Base-by-base conservation (phyloP, 2,329 filamentous ascomycete genomes). In the Diaporthe amygdali region DNA sequence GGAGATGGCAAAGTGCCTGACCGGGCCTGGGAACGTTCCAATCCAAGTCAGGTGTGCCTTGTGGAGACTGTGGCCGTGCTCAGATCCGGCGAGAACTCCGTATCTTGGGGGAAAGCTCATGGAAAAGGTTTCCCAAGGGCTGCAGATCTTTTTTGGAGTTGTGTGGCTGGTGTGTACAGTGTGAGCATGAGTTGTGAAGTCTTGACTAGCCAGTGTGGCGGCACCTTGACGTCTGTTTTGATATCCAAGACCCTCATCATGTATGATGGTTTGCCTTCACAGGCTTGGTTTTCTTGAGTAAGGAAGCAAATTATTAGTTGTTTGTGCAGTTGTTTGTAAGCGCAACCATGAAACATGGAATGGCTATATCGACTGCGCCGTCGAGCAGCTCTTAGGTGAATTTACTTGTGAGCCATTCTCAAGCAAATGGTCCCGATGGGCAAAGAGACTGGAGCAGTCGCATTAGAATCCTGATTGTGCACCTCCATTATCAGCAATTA, bases 281-380 rank as follows among this genome's bases (percentile, higher is more conserved):
- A 30, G 9, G 9, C 22, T 7, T 2, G 5, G 2, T 44, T 32
- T 5, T 15, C 5, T 14, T 2, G 25, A 39, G 37, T 39, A 14
- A 39, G 10, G 37, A 14, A 3, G 15, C 37, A 27, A 12, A 74
- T 90, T 83, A 71, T 78, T 78, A n/a, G n/a, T n/a, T n/a, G n/a
- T n/a, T n/a, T n/a, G n/a, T n/a, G n/a, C n/a, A n/a, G n/a, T n/a
- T n/a, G n/a, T n/a, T n/a, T n/a, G n/a, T n/a, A n/a, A n/a, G n/a
- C n/a, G n/a, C n/a, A n/a, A n/a, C n/a, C n/a, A n/a, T n/a, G n/a
- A n/a, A n/a, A n/a, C n/a, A n/a, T n/a, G n/a, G n/a, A n/a, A n/a
- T n/a, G n/a, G n/a, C n/a, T n/a, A n/a, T n/a, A n/a, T n/a, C n/a
- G n/a, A n/a, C n/a, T n/a, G n/a, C n/a, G n/a, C n/a, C n/a, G n/a